Percentiles rank a stretch among this genome's conserved stretches.
phyloP scores from a whole-genome alignment of 352 stramenopile genomes.

The Phytopythium vexans region DNA sequence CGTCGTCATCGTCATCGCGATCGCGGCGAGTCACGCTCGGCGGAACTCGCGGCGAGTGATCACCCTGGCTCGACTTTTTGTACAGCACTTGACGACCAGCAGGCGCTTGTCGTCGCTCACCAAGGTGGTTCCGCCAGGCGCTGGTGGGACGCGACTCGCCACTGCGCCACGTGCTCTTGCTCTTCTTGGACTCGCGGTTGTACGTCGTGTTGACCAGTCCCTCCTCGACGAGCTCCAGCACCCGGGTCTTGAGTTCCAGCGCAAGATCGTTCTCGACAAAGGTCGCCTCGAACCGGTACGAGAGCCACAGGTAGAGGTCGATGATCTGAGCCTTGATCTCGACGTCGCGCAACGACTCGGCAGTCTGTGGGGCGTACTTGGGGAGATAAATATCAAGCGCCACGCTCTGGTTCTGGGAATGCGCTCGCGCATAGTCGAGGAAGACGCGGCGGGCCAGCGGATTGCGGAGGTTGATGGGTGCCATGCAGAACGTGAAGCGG shows the following conservation, averaged over 20 bases:
- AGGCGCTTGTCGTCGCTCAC: no score
- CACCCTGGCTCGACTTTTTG: no score
- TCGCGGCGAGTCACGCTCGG: no score
- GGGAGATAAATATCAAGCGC: constrained; percentile 82
- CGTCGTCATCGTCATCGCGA: not conserved
- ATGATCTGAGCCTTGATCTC: constrained; percentile 92
- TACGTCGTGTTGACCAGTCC: constrained; percentile 79
- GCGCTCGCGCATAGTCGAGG: constrained; percentile 80
- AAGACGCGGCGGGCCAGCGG: constrained; percentile 74
- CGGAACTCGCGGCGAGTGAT: no score
- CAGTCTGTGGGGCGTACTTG: constrained; percentile 62
- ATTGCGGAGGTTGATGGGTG: constrained; percentile 80
- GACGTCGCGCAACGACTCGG: constrained; percentile 83
- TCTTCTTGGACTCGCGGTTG: constrained; percentile 49
- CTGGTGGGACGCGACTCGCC: not conserved
- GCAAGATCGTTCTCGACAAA: constrained; percentile 75
- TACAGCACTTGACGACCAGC: no score
- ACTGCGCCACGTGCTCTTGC: constrained; percentile 1
- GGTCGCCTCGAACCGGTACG: constrained; percentile 86
- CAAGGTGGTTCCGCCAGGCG: no score
- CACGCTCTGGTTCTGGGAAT: constrained; percentile 65
- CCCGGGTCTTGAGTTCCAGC: constrained; percentile 56
- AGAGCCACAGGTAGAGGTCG: constrained; percentile 94
- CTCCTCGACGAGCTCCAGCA: constrained; percentile 68
- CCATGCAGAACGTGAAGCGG: constrained; percentile 88